A percentile compares a stretch with the other conserved stretches of the same genome.
Conservation (phyloP, 2,329 filamentous ascomycete species). For the Escovopsis sp. region DNA sequence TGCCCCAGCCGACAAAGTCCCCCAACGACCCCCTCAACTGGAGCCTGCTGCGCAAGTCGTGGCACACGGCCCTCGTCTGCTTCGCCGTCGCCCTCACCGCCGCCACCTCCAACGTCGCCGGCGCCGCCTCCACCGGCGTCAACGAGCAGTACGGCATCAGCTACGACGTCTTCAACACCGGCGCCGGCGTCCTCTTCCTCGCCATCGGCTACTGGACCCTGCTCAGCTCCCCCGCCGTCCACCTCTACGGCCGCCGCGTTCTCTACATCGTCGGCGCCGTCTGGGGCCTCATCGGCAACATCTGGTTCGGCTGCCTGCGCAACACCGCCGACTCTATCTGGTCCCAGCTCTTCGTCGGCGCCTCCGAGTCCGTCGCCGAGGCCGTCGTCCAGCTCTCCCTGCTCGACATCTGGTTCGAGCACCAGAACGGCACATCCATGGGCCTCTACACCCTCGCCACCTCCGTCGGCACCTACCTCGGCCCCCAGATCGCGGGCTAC, state of each 20-base stretch:
- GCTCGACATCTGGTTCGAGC: constrained; percentile 43
- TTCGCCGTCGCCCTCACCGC: constrained; percentile 40
- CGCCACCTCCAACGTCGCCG: constrained; percentile 40
- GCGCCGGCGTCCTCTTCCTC: constrained; percentile 40
- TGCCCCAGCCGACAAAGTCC: constrained; percentile 36
- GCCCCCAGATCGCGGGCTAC: constrained; percentile 37
- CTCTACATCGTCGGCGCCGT: constrained; percentile 38
- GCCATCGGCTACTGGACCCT: constrained; percentile 42
- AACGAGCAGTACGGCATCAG: constrained; percentile 34
- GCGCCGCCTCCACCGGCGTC: constrained; percentile 34
- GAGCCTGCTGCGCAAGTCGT: constrained; percentile 30
- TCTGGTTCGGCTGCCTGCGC: constrained; percentile 36
- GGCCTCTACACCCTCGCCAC: constrained; percentile 41
- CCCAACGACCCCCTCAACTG: constrained; percentile 40
- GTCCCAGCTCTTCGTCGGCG: constrained; percentile 42
- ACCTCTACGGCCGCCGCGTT: constrained; percentile 38
- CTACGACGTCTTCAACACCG: constrained; percentile 38
- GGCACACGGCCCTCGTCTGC: constrained; percentile 35
- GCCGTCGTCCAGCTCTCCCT: constrained; percentile 42
- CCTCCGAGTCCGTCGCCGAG: constrained; percentile 41
- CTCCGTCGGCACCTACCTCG: constrained; percentile 40
- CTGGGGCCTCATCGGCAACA: constrained; percentile 32
- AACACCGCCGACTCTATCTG: constrained; percentile 32
- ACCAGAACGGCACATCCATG: constrained; percentile 37
- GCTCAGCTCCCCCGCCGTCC: constrained; percentile 35